Evolutionary conservation across 202 grass and related monocot genomes (phyloP).

Genomic region (Cymbopogon flexuosus): DNA sequence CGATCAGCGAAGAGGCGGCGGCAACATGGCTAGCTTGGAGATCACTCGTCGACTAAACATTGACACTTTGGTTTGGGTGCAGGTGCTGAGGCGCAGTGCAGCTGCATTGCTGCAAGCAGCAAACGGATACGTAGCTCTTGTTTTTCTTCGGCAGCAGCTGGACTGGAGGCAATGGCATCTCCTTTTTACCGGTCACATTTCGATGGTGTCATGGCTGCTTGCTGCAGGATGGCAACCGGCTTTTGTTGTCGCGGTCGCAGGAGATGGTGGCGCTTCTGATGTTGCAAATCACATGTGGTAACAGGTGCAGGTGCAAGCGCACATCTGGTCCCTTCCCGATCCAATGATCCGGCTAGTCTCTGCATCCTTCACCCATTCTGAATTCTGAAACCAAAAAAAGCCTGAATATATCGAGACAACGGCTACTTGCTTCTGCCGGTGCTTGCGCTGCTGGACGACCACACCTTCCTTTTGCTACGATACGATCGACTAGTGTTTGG

Average conservation of each 20-base stretch:
- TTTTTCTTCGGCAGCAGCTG: too few species aligned
- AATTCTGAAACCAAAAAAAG: background rate
- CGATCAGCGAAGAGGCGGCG: too few species aligned
- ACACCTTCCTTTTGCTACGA: background rate
- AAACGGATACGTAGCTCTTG: too few species aligned
- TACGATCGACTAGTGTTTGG: background rate
- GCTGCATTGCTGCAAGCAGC: too few species aligned
- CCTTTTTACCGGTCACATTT: slow-evolving; percentile 28
- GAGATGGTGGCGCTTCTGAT: background rate
- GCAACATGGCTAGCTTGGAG: too few species aligned
- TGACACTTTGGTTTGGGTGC: too few species aligned
- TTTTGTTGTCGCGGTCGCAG: background rate
- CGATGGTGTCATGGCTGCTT: background rate
- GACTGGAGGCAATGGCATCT: background rate
- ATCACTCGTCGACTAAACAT: too few species aligned
- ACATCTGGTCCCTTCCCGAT: background rate
- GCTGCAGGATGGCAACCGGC: background rate
- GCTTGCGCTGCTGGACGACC: background rate
- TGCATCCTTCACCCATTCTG: background rate
- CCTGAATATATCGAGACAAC: background rate
- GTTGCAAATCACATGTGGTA: slow-evolving; percentile 8
- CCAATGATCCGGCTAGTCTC: background rate
- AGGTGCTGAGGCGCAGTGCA: too few species aligned
- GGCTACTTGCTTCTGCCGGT: background rate
- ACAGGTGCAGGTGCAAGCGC: background rate